Percentiles rank a stretch among this genome's conserved stretches.
phyloP scores from a whole-genome alignment of 73 alveolate species.

The Paraurostyla sp. region DNA sequence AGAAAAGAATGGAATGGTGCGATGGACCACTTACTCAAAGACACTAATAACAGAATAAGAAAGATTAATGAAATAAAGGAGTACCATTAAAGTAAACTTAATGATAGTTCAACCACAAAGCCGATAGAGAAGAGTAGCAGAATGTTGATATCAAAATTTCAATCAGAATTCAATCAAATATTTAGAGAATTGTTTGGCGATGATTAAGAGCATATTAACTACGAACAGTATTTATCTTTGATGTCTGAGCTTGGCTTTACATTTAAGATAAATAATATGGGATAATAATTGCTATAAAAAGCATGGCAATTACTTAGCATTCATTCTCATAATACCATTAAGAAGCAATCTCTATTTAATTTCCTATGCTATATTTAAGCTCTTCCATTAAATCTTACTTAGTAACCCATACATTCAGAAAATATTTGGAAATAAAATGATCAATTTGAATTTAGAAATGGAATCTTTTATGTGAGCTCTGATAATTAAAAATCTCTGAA shows the following conservation, averaged over 20 bases:
- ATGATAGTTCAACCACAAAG: not conserved
- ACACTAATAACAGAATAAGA: not conserved
- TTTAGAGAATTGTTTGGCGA: not conserved
- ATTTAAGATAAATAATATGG: not conserved
- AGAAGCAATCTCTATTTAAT: constrained; percentile 16
- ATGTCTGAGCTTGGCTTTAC: not conserved
- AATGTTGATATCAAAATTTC: not conserved
- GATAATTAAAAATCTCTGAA: not conserved
- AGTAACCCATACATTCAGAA: not conserved
- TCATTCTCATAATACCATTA: not conserved
- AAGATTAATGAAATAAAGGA: not conserved
- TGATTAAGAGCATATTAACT: not conserved
- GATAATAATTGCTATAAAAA: not conserved
- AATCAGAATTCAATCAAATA: not conserved
- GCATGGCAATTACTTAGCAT: not conserved
- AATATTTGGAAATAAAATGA: not conserved
- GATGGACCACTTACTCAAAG: constrained; percentile 7
- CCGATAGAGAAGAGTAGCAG: not conserved
- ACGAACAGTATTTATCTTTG: not conserved
- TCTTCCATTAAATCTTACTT: not conserved
- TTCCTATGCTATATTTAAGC: not conserved
- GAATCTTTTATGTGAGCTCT: not conserved
- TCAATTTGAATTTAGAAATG: constrained; percentile 1
- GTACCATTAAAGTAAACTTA: not conserved
- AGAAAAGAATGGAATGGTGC: constrained; percentile 9